Percentiles rank a stretch among this genome's conserved stretches.
Conservation (phyloP, 1,139 yeast genomes). For the Geotrichum fermentans region DNA sequence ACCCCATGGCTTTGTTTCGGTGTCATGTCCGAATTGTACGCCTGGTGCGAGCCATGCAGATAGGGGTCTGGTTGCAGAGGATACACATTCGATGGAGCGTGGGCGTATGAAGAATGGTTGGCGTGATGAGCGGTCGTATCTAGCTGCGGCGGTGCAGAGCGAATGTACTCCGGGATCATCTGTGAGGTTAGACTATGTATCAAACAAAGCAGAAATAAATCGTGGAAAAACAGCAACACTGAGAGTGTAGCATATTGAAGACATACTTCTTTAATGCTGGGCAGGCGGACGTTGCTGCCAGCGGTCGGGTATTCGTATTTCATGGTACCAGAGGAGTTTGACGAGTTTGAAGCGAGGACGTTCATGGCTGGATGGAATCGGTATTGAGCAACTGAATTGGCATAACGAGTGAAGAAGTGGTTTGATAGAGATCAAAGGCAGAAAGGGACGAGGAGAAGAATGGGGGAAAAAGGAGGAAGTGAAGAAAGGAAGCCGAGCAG, state of each 20-base stretch:
- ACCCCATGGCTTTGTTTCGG: neutral
- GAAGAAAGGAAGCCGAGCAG: no score
- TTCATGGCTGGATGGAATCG: no score
- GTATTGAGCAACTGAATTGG: no score
- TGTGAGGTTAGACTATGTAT: neutral
- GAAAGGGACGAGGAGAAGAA: no score
- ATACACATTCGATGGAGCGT: neutral
- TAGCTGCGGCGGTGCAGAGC: neutral
- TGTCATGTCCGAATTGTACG: no score
- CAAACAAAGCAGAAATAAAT: neutral
- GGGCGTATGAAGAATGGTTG: neutral
- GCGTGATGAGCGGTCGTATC: neutral
- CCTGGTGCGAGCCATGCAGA: neutral
- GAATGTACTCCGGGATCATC: slow-evolving; percentile 8
- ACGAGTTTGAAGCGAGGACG: neutral
- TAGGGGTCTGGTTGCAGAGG: slow-evolving; percentile 6
- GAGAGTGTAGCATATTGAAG: no score
- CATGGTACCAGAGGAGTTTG: neutral
- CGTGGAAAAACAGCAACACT: no score
- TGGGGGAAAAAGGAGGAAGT: no score
- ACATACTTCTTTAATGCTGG: slow-evolving; percentile 8
- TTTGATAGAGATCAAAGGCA: no score
- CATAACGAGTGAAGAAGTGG: no score
- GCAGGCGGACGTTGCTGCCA: slow-evolving; percentile 4
- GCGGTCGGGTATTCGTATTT: neutral